Percentiles rank a stretch among this genome's conserved stretches.
Evolutionary conservation across 495 filamentous ascomycete genomes (phyloP).

Genomic region (Xylaria scruposa): DNA sequence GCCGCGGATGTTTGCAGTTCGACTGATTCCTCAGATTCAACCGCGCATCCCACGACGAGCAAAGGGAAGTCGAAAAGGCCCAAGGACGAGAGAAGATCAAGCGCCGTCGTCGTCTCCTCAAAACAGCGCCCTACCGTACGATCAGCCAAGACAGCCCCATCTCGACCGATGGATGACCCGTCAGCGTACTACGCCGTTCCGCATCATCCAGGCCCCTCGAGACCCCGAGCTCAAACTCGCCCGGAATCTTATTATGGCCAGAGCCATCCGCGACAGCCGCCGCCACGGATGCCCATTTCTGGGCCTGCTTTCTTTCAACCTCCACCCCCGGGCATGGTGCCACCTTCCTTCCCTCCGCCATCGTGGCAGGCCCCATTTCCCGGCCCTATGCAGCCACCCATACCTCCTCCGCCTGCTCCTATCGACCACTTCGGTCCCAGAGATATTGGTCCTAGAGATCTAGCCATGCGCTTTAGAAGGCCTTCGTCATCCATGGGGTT

Average conservation of each 20-base stretch:
- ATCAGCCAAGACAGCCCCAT: constrained; percentile 37
- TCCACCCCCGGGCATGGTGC: constrained; percentile 33
- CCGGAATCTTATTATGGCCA: constrained; percentile 50
- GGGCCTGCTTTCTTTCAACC: constrained; percentile 38
- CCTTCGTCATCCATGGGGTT: constrained; percentile 54
- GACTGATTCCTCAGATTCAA: constrained; percentile 48
- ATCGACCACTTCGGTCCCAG: constrained; percentile 27
- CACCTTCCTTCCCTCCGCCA: constrained; percentile 32
- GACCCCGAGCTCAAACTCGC: constrained; percentile 49
- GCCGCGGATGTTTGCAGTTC: constrained; percentile 33
- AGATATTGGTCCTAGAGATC: constrained; percentile 21
- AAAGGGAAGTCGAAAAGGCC: constrained; percentile 36
- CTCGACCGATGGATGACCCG: constrained; percentile 44
- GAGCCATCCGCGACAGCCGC: constrained; percentile 38
- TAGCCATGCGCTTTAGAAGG: constrained; percentile 46
- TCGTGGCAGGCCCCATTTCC: constrained; percentile 26
- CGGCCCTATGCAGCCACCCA: constrained; percentile 28
- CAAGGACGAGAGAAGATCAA: constrained; percentile 39
- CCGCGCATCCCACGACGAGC: constrained; percentile 40
- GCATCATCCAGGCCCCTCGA: constrained; percentile 38
- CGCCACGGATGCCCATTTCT: constrained; percentile 39
- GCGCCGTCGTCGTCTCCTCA: constrained; percentile 28
- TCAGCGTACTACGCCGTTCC: constrained; percentile 50
- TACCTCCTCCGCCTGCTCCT: constrained; percentile 37
- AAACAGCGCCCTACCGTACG: constrained; percentile 35